Conservation (phyloP, 768 basidiomycete species). For the Leccinum subgranulosum region DNA sequence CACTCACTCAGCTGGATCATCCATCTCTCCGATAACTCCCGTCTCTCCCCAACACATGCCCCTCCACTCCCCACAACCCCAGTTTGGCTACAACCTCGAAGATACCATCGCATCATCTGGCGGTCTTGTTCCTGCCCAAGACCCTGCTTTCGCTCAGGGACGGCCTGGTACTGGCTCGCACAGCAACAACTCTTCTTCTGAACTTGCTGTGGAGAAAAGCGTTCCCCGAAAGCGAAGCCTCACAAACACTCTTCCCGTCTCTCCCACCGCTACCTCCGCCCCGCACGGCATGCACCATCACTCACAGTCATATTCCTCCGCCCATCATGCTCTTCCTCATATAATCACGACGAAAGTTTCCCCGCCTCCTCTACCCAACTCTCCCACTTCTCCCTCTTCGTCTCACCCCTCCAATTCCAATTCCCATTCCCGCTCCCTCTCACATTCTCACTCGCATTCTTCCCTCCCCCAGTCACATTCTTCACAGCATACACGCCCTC, state of each 20-base stretch:
- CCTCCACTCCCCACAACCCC: constrained; percentile 42
- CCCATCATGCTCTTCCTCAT: constrained; percentile 18
- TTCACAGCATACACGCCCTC: constrained; percentile 15
- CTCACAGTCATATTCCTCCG: constrained; percentile 25
- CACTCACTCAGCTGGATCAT: constrained; percentile 22
- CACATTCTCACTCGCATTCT: constrained; percentile 22
- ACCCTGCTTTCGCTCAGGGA: constrained; percentile 27
- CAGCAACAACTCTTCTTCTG: constrained; percentile 44
- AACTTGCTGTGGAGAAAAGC: constrained; percentile 43
- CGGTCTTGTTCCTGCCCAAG: constrained; percentile 28
- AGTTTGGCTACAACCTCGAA: constrained; percentile 52
- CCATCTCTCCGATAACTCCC: constrained; percentile 55
- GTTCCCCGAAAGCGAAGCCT: constrained; percentile 70
- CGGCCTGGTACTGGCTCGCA: constrained; percentile 39
- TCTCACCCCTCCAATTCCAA: constrained; percentile 23
- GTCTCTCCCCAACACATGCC: constrained; percentile 48
- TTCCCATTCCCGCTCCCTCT: constrained; percentile 16
- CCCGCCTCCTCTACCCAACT: constrained; percentile 25
- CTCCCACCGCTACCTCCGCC: constrained; percentile 3
- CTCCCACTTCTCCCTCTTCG: constrained; percentile 24
- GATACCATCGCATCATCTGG: constrained; percentile 27
- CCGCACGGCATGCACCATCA: constrained; percentile 24
- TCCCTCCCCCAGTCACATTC: constrained; percentile 20
- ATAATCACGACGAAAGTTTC: constrained; percentile 32
- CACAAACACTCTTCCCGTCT: constrained; percentile 41